Conservation (phyloP, 2,329 filamentous ascomycete genomes). For the Pyrenochaeta sp. region DNA sequence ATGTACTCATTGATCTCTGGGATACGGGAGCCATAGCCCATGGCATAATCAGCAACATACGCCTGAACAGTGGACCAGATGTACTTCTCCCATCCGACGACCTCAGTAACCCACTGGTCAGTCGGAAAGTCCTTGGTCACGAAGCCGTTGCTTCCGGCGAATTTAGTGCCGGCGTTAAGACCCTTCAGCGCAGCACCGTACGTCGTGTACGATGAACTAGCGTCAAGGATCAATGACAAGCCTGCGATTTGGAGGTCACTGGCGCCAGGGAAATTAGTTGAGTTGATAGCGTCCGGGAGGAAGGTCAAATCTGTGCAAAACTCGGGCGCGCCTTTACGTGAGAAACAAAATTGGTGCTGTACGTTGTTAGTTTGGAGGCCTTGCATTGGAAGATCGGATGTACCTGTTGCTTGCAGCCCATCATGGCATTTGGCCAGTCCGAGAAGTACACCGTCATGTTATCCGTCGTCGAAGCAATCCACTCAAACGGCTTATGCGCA, state of each 20-base stretch:
- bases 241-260: constrained; percentile 17
- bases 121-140: constrained; percentile 9
- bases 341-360: constrained; percentile 17
- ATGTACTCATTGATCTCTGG: constrained; percentile 1
- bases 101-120: constrained; percentile 29
- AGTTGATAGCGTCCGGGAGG: constrained; percentile 10
- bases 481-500: constrained; percentile 5
- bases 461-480: constrained; percentile 1
- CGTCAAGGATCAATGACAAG: constrained; percentile 5
- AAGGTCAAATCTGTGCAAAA: constrained; percentile 14
- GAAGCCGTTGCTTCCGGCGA: constrained; percentile 8
- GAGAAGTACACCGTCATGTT: constrained; percentile 9
- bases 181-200: constrained; percentile 2
- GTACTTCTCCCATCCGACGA: constrained; percentile 25
- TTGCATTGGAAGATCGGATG: background rate
- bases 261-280: constrained; percentile 16
- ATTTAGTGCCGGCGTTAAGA: constrained; percentile 4
- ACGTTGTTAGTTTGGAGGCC: constrained; percentile 1
- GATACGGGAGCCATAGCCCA: constrained; percentile 12
- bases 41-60: constrained; percentile 15
- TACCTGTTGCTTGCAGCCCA: constrained; percentile 5
- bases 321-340: constrained; percentile 7
- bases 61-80: constrained; percentile 22
- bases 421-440: constrained; percentile 5
- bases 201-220: background rate